A percentile compares a stretch with the other conserved stretches of the same genome.
These are phyloP conservation scores for Haplosporangium sp. DNA, from an alignment of 371 early-diverging fungal species.

Conservation along the genomic window DNA sequence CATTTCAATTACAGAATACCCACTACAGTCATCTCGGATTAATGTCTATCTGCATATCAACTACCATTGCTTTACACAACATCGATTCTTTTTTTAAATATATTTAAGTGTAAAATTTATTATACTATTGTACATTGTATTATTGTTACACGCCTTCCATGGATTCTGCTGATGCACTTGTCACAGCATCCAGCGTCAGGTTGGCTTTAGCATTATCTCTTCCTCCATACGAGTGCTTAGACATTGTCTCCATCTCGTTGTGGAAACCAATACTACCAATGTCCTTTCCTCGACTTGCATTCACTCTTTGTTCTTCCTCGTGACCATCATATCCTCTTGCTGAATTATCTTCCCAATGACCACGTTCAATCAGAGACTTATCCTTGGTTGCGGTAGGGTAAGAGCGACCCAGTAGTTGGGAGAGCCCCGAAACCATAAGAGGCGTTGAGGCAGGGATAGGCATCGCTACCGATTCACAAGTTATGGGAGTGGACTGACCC, in stretches of 20 bases:
- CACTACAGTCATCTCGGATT: no score
- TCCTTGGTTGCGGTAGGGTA: not conserved
- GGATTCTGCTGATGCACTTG: slow-evolving; percentile 26
- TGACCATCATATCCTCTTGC: not conserved
- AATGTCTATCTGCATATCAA: no score
- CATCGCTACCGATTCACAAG: not conserved
- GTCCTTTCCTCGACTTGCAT: not conserved
- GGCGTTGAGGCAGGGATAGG: not conserved
- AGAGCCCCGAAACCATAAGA: slow-evolving; percentile 10
- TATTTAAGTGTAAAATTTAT: not conserved
- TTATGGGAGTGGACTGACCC: not conserved
- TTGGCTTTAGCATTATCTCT: not conserved
- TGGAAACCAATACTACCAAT: not conserved
- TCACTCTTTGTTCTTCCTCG: not conserved
- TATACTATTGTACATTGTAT: not conserved
- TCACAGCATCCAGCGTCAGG: slow-evolving; percentile 16
- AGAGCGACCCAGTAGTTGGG: slow-evolving; percentile 8
- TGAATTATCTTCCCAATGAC: not conserved
- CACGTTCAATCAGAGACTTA: not conserved
- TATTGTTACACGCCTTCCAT: slow-evolving; percentile 32
- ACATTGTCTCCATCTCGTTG: not conserved
- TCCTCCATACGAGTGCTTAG: not conserved
- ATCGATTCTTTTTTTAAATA: not conserved
- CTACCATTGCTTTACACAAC: no score
- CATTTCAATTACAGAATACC: not conserved